These are phyloP conservation scores for Cyclaneusma minus DNA, from an alignment of 2,329 filamentous ascomycete genomes.

Conservation along the genomic window DNA sequence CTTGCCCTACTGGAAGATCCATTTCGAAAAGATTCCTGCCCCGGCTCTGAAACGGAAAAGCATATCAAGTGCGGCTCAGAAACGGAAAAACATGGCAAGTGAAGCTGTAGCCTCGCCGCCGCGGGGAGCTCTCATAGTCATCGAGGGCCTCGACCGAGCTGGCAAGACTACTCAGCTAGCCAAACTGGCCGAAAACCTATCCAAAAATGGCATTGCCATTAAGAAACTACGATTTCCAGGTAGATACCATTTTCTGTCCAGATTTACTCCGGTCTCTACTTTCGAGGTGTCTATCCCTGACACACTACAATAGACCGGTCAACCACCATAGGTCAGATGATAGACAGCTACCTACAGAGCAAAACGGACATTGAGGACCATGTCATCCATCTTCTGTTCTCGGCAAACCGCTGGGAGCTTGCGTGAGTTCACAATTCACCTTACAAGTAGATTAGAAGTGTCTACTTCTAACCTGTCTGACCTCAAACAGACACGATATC, in stretches of 20 bases:
- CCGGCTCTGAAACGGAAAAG: too few species aligned
- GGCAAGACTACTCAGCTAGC: slow-evolving; percentile 60
- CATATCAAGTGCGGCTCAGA: too few species aligned
- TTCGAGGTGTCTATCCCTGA: slow-evolving; percentile 1
- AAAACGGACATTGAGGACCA: slow-evolving; percentile 49
- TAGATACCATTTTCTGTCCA: slow-evolving; percentile 17
- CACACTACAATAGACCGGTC: slow-evolving; percentile 35
- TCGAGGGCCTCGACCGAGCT: slow-evolving; percentile 57
- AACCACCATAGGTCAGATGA: slow-evolving; percentile 53
- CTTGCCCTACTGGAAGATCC: too few species aligned
- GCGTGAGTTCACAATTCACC: slow-evolving; percentile 8
- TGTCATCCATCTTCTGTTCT: slow-evolving; percentile 57
- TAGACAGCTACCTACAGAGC: slow-evolving; percentile 48
- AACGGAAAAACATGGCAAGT: too few species aligned
- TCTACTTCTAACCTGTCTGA: slow-evolving; percentile 1
- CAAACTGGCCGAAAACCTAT: slow-evolving; percentile 35
- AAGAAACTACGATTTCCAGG: slow-evolving; percentile 52
- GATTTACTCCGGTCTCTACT: slow-evolving; percentile 1
- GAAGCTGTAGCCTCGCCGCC: too few species aligned
- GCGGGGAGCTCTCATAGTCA: slow-evolving; percentile 49
- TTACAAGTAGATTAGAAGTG: slow-evolving; percentile 1
- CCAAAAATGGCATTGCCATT: slow-evolving; percentile 32
- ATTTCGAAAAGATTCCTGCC: too few species aligned
- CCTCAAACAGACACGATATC: slow-evolving; percentile 30
- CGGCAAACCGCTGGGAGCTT: slow-evolving; percentile 56